A percentile compares a stretch with the other conserved stretches of the same genome.
These are phyloP conservation scores for Salix brachista DNA, from an alignment of 345 rosid species.

Conservation along the genomic window DNA sequence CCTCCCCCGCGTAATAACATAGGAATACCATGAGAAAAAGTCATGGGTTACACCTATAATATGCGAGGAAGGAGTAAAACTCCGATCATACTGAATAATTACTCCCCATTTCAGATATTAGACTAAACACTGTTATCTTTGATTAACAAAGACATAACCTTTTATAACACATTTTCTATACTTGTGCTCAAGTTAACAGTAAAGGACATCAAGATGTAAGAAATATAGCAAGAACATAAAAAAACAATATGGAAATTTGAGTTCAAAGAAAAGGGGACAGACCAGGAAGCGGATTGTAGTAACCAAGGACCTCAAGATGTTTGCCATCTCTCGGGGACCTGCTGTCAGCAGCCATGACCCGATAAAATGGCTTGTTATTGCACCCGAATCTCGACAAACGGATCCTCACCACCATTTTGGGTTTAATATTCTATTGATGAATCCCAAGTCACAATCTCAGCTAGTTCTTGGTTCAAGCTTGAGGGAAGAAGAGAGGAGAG, in stretches of 20 bases:
- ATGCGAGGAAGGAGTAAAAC: no score
- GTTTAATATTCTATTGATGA: not conserved
- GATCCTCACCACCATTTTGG: slow-evolving; percentile 62
- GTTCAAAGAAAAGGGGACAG: not conserved
- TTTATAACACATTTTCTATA: not conserved
- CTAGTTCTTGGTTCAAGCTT: not conserved
- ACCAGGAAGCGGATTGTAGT: slow-evolving; percentile 80
- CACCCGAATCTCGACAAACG: slow-evolving; percentile 75
- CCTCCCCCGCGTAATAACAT: no score
- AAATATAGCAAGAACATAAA: not conserved
- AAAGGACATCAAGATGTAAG: no score
- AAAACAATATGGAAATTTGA: not conserved
- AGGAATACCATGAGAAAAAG: no score
- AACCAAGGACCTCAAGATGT: slow-evolving; percentile 77
- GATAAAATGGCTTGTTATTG: slow-evolving; percentile 64
- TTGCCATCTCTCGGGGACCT: slow-evolving; percentile 83
- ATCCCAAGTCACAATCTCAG: not conserved
- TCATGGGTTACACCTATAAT: no score
- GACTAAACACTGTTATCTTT: not conserved
- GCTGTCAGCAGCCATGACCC: slow-evolving; percentile 78
- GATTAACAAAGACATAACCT: not conserved
- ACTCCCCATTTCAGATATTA: not conserved
- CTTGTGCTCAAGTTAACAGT: not conserved
- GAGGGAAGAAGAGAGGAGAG: not conserved
- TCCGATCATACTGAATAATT: no score